A percentile compares a stretch with the other conserved stretches of the same genome.
Evolutionary conservation across 345 rosid species (phyloP).

Genomic region (thale cress (Arabidopsis thaliana)): TAIR10.1 NC_003071.7:11194501-11195000

Average conservation of each 20-base stretch:
- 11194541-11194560: background rate
- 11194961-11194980: constrained; percentile 3
- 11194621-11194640: background rate
- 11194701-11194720: constrained; percentile 25
- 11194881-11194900: constrained; percentile 23
- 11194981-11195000: constrained; percentile 19
- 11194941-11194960: constrained; percentile 11
- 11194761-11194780: constrained; percentile 9
- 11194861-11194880: background rate
- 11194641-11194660: background rate
- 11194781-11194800: constrained; percentile 7
- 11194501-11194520: background rate
- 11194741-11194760: background rate
- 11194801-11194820: background rate
- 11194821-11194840: background rate
- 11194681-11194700: background rate
- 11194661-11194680: background rate
- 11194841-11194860: constrained; percentile 3
- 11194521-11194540: background rate
- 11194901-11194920: background rate
- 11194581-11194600: background rate
- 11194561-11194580: background rate
- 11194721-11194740: constrained; percentile 20
- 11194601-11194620: background rate
- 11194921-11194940: background rate